These are phyloP conservation scores for Scutellaria barbata DNA, from an alignment of 257 asterid species.

Conservation along the genomic window DNA sequence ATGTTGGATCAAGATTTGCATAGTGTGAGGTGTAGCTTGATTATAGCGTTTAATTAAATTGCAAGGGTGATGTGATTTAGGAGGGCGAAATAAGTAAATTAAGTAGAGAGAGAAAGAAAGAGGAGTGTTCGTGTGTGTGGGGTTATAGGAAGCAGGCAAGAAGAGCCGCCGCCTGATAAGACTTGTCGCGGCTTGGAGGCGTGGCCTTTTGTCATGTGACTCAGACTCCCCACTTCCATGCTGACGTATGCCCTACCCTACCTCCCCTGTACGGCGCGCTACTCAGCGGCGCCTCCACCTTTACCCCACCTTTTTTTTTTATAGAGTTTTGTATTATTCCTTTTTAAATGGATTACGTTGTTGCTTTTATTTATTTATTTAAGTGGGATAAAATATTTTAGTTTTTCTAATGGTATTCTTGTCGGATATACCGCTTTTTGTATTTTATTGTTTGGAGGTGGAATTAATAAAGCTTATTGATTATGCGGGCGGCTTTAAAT, in stretches of 20 bases:
- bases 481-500: conserved; percentile 35
- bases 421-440: background rate
- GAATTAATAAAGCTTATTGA: background rate
- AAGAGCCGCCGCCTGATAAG: conserved; percentile 71
- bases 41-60: too few species aligned
- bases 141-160: conserved; percentile 43
- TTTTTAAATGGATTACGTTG: conserved; percentile 21
- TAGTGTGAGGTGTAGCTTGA: too few species aligned
- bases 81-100: background rate
- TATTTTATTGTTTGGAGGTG: conserved; percentile 12
- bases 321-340: background rate
- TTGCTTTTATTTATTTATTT: background rate
- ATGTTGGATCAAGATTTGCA: too few species aligned
- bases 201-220: conserved; percentile 43
- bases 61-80: too few species aligned
- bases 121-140: conserved; percentile 28
- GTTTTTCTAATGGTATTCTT: background rate
- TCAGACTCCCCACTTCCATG: conserved; percentile 26
- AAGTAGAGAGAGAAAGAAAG: background rate
- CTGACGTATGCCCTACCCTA: conserved; percentile 66
- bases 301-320: background rate
- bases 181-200: conserved; percentile 55
- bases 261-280: conserved; percentile 57
- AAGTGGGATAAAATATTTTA: background rate
- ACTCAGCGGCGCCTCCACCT: conserved; percentile 65